These are phyloP conservation scores for Buddleja alternifolia DNA, from an alignment of 257 asterid species.

Conservation along the genomic window DNA sequence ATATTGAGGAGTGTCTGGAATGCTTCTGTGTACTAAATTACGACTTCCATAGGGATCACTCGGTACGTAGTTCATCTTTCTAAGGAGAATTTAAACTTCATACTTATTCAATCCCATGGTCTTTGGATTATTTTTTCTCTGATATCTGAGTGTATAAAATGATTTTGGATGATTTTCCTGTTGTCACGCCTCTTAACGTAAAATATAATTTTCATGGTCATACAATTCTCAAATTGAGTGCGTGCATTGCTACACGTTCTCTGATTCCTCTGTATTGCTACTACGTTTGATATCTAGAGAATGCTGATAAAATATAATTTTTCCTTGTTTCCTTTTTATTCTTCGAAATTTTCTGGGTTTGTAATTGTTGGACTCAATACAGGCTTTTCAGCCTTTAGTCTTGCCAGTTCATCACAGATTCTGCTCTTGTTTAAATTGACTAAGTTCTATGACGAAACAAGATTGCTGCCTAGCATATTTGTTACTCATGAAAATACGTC, in stretches of 20 bases:
- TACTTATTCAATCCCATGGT: not conserved
- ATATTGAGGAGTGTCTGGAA: slow-evolving; percentile 78
- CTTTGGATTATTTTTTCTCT: not conserved
- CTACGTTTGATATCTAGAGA: not conserved
- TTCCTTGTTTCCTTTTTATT: not conserved
- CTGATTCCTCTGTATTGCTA: not conserved
- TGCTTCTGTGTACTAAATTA: slow-evolving; percentile 65
- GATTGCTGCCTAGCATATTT: not conserved
- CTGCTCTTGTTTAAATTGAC: not conserved
- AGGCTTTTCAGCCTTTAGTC: not conserved
- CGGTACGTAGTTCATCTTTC: slow-evolving; percentile 44
- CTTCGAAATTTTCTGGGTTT: not conserved
- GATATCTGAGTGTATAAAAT: not conserved
- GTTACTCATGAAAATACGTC: not conserved
- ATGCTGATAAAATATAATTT: not conserved
- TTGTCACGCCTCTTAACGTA: not conserved
- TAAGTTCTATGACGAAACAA: not conserved
- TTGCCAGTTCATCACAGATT: not conserved
- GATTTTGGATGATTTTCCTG: not conserved
- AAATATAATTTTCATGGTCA: not conserved
- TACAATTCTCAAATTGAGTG: not conserved
- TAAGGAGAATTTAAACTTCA: slow-evolving; percentile 2
- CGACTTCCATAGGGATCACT: slow-evolving; percentile 65
- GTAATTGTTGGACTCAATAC: not conserved
- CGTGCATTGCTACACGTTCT: not conserved